Percentiles rank a stretch among this genome's conserved stretches.
Conservation (phyloP, 768 basidiomycete genomes). For the Crucibulum laeve region DNA sequence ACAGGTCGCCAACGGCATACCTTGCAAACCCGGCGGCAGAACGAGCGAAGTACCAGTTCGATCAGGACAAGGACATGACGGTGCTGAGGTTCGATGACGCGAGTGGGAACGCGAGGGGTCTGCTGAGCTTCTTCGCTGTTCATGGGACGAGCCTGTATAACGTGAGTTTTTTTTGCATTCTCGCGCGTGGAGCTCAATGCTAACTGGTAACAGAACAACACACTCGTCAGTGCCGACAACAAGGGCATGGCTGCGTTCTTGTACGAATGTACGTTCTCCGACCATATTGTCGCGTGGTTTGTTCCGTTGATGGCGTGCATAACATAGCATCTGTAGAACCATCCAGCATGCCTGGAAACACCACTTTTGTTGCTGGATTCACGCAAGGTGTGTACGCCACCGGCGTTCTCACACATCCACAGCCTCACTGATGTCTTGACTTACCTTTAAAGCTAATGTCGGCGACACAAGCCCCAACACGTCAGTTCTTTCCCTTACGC, state of each 20-base stretch:
- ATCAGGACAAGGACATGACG: conserved; percentile 74
- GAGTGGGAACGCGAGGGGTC: conserved; percentile 54
- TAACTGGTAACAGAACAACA: conserved; percentile 57
- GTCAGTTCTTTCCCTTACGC: conserved; percentile 33
- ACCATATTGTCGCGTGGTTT: neutral
- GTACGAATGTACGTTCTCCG: conserved; percentile 54
- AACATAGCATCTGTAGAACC: conserved; percentile 59
- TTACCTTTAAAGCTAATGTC: conserved; percentile 57
- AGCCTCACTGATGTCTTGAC: conserved; percentile 3
- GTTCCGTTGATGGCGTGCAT: conserved; percentile 1
- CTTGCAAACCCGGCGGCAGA: conserved; percentile 71
- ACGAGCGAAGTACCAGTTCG: conserved; percentile 58
- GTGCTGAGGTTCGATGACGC: conserved; percentile 61
- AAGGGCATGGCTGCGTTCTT: conserved; percentile 84
- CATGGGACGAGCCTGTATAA: conserved; percentile 80
- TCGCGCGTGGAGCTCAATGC: neutral
- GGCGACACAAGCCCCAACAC: conserved; percentile 80
- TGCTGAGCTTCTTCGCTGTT: conserved; percentile 73
- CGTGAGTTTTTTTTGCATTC: conserved; percentile 28
- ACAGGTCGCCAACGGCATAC: conserved; percentile 75
- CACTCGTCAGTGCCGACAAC: conserved; percentile 76
- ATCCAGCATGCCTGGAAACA: conserved; percentile 59
- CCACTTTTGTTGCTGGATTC: conserved; percentile 71
- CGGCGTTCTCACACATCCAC: neutral
- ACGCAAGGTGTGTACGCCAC: conserved; percentile 52